Conservation (phyloP, 2,329 filamentous ascomycete species). For the Pyrenochaeta sp. region DNA sequence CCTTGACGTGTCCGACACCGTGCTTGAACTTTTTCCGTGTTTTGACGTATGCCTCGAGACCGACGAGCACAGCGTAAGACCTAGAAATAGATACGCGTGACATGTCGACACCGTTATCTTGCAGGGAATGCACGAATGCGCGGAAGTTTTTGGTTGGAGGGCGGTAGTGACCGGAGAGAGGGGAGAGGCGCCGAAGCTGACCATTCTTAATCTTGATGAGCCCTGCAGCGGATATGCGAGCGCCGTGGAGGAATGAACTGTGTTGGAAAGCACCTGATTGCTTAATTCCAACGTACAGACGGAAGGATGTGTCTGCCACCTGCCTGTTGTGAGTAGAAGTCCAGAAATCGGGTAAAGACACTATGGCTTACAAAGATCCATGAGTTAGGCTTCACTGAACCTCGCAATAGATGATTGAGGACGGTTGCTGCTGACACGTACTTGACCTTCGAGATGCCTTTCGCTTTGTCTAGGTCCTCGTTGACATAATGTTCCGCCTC, state of each 20-base stretch:
- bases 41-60: constrained; percentile 80
- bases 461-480: constrained; percentile 68
- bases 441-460: constrained; percentile 67
- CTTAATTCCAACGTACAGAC: constrained; percentile 90
- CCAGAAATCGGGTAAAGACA: background rate
- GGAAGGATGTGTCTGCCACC: constrained; percentile 81
- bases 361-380: constrained; percentile 79
- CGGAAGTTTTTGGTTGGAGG: constrained; percentile 85
- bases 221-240: constrained; percentile 82
- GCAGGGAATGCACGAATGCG: constrained; percentile 77
- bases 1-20: constrained; percentile 59
- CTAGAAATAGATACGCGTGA: constrained; percentile 79
- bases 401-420: constrained; percentile 79
- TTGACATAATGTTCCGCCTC: constrained; percentile 72
- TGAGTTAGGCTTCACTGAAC: constrained; percentile 83
- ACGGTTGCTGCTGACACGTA: constrained; percentile 76
- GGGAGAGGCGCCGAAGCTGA: constrained; percentile 75
- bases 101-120: constrained; percentile 80
- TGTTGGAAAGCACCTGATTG: constrained; percentile 89
- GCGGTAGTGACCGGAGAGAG: constrained; percentile 78
- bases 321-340: constrained; percentile 13
- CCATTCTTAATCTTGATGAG: constrained; percentile 86
- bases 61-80: constrained; percentile 82
- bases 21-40: constrained; percentile 71
- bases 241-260: constrained; percentile 85